A percentile compares a stretch with the other conserved stretches of the same genome.
phyloP scores from a whole-genome alignment of 2,329 filamentous ascomycete species.

The Pseudogymnoascus sp. region DNA sequence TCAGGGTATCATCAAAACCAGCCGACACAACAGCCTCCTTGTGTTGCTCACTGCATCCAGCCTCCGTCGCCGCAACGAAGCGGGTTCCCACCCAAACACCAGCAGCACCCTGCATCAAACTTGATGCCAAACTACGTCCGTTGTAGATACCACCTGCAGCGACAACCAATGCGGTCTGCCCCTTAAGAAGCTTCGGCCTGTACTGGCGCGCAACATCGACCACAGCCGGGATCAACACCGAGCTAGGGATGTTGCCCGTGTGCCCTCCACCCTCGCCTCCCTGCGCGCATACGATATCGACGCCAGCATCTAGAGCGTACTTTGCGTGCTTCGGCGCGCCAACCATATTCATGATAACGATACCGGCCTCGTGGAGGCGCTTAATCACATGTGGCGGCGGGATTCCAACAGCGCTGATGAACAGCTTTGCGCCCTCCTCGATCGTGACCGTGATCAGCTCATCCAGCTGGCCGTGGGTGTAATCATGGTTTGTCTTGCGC shows the following conservation, averaged over 20 bases:
- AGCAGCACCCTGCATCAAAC: constrained; percentile 77
- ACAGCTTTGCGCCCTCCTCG: constrained; percentile 71
- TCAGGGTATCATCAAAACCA: constrained; percentile 67
- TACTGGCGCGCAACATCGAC: constrained; percentile 74
- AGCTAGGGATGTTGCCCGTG: constrained; percentile 78
- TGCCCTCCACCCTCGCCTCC: constrained; percentile 91
- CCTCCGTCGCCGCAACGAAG: constrained; percentile 78
- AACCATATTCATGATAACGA: constrained; percentile 96
- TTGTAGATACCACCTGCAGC: constrained; percentile 84
- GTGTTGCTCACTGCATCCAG: constrained; percentile 70
- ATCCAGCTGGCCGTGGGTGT: constrained; percentile 81
- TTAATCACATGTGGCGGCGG: constrained; percentile 68
- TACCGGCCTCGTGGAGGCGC: constrained; percentile 66
- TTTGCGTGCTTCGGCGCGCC: constrained; percentile 84
- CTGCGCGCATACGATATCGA: constrained; percentile 87
- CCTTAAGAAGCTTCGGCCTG: constrained; percentile 59
- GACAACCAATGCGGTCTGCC: constrained; percentile 67
- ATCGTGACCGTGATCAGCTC: constrained; percentile 83
- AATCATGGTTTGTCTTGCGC: constrained; percentile 90
- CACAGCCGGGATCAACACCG: constrained; percentile 78
- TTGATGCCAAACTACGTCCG: constrained; percentile 70
- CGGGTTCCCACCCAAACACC: constrained; percentile 94
- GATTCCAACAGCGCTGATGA: constrained; percentile 82
- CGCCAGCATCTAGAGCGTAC: constrained; percentile 78
- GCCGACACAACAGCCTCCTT: constrained; percentile 79